A percentile compares a stretch with the other conserved stretches of the same genome.
Conservation (phyloP, 768 basidiomycete species). For the Mycena galericulata region DNA sequence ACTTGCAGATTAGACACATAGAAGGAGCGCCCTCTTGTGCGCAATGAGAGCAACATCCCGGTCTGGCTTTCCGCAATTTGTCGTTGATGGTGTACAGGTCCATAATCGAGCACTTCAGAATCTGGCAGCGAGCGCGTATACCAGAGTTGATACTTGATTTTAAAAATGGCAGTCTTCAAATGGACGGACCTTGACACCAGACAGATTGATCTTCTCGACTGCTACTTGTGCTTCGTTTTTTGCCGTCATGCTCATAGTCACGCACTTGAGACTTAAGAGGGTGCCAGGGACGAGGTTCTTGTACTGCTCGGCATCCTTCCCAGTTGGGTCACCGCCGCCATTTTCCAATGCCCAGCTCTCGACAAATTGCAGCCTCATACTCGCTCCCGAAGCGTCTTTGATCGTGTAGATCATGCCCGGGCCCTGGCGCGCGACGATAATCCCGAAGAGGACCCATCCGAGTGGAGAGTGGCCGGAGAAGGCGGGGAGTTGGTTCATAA, state of each 20-base stretch:
- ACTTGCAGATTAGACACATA: constrained; percentile 13
- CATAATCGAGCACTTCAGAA: constrained; percentile 13
- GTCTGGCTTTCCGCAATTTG: constrained; percentile 12
- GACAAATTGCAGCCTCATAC: constrained; percentile 8
- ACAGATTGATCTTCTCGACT: constrained; percentile 16
- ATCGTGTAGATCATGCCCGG: constrained; percentile 6
- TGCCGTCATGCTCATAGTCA: constrained; percentile 3
- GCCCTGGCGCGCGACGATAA: constrained; percentile 10
- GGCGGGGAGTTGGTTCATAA: constrained; percentile 14
- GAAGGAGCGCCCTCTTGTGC: constrained; percentile 2
- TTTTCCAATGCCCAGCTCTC: constrained; percentile 6
- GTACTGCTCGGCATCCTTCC: constrained; percentile 15
- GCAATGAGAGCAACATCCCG: constrained; percentile 22
- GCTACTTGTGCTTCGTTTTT: constrained; percentile 2
- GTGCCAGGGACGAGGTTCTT: constrained; percentile 19
- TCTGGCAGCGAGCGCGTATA: constrained; percentile 7
- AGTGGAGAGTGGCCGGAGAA: constrained; percentile 5
- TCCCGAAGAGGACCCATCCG: constrained; percentile 9
- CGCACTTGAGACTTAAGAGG: constrained; percentile 20
- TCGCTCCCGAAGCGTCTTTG: constrained; percentile 12
- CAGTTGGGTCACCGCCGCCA: constrained; percentile 1
- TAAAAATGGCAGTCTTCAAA: not conserved
- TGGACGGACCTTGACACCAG: constrained; percentile 11
- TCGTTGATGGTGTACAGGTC: constrained; percentile 20
- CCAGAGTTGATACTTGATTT: no score